Evolutionary conservation across 1,284 basidiomycete species (phyloP).

Genomic region (Hortiboletus rubellus): DNA sequence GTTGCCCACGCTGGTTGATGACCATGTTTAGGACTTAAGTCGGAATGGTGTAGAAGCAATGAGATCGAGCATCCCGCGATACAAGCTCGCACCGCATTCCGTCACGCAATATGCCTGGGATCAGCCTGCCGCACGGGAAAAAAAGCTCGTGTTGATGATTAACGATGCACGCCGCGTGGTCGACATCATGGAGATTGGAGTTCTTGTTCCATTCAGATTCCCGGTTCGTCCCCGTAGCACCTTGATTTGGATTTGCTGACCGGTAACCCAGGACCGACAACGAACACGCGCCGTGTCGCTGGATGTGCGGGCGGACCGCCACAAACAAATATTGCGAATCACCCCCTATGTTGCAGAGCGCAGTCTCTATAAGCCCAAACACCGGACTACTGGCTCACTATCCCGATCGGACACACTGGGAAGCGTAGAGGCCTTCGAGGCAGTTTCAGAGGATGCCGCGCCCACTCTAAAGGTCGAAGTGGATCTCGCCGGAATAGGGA

Average conservation of each 20-base stretch:
- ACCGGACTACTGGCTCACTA: constrained; percentile 48
- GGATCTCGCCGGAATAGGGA: constrained; percentile 88
- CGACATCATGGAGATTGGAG: constrained; percentile 97
- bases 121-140: constrained; percentile 82
- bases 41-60: constrained; percentile 43
- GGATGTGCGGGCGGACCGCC: constrained; percentile 91
- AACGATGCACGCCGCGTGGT: constrained; percentile 71
- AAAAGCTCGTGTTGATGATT: constrained; percentile 73
- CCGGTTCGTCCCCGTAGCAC: constrained; percentile 46
- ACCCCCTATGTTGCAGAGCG: constrained; percentile 85
- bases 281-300: constrained; percentile 73
- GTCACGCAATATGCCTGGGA: constrained; percentile 90
- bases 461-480: constrained; percentile 72
- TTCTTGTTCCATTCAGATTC: constrained; percentile 89
- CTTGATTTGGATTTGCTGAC: constrained; percentile 6
- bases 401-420: constrained; percentile 71
- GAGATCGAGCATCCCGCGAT: constrained; percentile 38
- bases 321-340: constrained; percentile 85
- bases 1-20: not conserved
- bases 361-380: constrained; percentile 87
- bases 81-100: constrained; percentile 61
- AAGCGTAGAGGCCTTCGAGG: constrained; percentile 84
- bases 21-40: constrained; percentile 48
- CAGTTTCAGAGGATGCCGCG: constrained; percentile 74
- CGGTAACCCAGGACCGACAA: constrained; percentile 46